A percentile compares a stretch with the other conserved stretches of the same genome.
These are phyloP conservation scores for Tulasnella sp. DNA, from an alignment of 768 basidiomycete genomes.

Conservation along the genomic window DNA sequence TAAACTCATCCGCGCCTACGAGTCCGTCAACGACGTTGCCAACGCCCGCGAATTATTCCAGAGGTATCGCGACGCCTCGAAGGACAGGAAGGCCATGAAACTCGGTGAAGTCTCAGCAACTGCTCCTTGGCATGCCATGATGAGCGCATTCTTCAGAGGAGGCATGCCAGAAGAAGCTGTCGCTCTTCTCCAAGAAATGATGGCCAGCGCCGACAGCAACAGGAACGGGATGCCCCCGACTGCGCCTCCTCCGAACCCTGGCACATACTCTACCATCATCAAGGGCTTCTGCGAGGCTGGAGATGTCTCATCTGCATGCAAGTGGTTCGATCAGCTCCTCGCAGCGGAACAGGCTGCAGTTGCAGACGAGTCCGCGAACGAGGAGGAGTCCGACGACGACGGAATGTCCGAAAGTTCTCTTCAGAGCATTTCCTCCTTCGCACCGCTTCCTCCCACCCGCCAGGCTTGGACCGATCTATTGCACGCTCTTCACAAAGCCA, in stretches of 20 bases:
- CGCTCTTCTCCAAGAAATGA: constrained; percentile 64
- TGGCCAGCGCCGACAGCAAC: constrained; percentile 42
- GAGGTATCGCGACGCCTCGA: constrained; percentile 44
- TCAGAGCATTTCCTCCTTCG: background rate
- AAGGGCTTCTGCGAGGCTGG: constrained; percentile 58
- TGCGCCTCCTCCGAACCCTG: constrained; percentile 50
- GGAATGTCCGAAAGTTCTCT: background rate
- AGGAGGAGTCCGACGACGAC: background rate
- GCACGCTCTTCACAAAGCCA: constrained; percentile 3
- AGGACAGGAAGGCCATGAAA: constrained; percentile 19
- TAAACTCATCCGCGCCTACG: constrained; percentile 57
- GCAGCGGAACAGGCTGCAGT: background rate
- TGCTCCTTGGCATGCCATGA: constrained; percentile 63
- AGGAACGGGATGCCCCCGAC: constrained; percentile 29
- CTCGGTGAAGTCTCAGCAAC: constrained; percentile 34
- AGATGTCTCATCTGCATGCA: constrained; percentile 59
- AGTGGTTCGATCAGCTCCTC: constrained; percentile 59
- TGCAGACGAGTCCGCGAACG: background rate
- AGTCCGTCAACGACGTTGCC: constrained; percentile 47
- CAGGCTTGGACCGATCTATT: constrained; percentile 24
- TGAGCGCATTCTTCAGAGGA: constrained; percentile 64
- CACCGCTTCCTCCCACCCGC: constrained; percentile 9
- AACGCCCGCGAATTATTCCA: constrained; percentile 59
- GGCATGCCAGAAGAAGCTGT: constrained; percentile 61
- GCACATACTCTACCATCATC: constrained; percentile 63